phyloP scores from a whole-genome alignment of 2,329 filamentous ascomycete genomes.

The Phyllosticta paracitricarpa region DNA sequence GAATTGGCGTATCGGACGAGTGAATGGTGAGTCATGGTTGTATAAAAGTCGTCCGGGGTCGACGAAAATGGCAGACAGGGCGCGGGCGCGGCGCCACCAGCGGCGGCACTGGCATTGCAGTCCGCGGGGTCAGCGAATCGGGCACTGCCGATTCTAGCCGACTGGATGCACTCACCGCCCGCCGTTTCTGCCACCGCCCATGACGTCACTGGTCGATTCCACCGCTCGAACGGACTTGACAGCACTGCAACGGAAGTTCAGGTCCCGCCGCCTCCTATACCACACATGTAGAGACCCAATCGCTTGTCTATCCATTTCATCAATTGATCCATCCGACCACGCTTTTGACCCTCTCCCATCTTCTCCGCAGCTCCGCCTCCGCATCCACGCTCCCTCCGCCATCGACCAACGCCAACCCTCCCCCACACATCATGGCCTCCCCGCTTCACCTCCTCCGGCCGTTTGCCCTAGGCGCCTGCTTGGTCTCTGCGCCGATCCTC shows the following conservation, averaged over 20 bases:
- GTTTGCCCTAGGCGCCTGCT: slow-evolving; percentile 21
- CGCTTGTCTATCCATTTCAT: not conserved
- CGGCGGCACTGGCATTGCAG: not conserved
- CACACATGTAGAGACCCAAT: not conserved
- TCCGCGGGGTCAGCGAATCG: not conserved
- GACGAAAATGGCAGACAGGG: not conserved
- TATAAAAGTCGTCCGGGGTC: not conserved
- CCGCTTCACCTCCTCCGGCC: slow-evolving; percentile 27
- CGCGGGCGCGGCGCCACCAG: not conserved
- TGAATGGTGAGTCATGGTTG: not conserved
- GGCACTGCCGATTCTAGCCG: not conserved
- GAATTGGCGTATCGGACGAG: not conserved
- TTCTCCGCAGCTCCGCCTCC: not conserved
- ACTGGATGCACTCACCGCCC: not conserved
- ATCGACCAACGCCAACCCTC: not conserved
- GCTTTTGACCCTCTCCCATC: not conserved
- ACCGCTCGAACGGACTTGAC: not conserved
- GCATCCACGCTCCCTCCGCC: not conserved
- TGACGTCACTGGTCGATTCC: not conserved
- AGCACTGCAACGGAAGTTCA: not conserved
- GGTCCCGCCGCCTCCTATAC: not conserved
- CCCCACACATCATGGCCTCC: slow-evolving; percentile 24
- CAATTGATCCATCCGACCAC: too few relatives aligned
- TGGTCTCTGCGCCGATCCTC: slow-evolving; percentile 23
- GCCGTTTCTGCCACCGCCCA: not conserved